phyloP scores from a whole-genome alignment of 805 yeast genomes.

The Candida cerambycidarum region DNA sequence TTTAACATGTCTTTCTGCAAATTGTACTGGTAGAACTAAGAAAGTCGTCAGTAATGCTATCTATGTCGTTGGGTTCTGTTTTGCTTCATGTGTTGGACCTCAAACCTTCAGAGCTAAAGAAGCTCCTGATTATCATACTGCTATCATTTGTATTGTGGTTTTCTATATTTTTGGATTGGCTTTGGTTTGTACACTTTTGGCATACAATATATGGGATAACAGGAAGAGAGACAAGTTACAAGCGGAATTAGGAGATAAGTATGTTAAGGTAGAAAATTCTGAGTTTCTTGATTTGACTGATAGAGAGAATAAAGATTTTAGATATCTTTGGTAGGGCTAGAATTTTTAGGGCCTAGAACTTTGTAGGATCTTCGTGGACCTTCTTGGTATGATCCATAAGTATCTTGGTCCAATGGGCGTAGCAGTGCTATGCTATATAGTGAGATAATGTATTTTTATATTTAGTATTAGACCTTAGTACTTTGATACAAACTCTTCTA shows the following conservation, averaged over 20 bases:
- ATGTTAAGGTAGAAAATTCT: conserved; percentile 34
- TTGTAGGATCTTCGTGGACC: too few species aligned
- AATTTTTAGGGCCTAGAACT: too few species aligned
- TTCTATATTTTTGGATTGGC: conserved; percentile 28
- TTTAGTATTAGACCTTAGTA: too few species aligned
- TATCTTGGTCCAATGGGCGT: too few species aligned
- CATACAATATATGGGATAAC: conserved; percentile 34
- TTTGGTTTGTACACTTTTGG: conserved; percentile 23
- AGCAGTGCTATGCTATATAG: too few species aligned
- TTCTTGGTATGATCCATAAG: too few species aligned
- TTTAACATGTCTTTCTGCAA: conserved; percentile 42
- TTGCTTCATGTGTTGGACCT: conserved; percentile 57
- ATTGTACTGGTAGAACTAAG: conserved; percentile 59
- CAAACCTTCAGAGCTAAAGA: conserved; percentile 45
- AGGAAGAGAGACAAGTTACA: conserved; percentile 30
- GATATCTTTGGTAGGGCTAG: conserved; percentile 41
- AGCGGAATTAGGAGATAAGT: conserved; percentile 9
- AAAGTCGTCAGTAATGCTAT: conserved; percentile 48
- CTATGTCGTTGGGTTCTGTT: conserved; percentile 49
- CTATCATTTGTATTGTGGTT: conserved; percentile 40
- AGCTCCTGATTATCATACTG: conserved; percentile 47
- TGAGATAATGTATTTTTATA: not conserved
- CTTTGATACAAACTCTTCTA: conserved; percentile 7
- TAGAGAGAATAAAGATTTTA: conserved; percentile 51
- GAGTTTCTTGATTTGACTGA: conserved; percentile 57